phyloP scores from a whole-genome alignment of 176 grass and related monocot genomes.

The Pharus latifolius region DNA sequence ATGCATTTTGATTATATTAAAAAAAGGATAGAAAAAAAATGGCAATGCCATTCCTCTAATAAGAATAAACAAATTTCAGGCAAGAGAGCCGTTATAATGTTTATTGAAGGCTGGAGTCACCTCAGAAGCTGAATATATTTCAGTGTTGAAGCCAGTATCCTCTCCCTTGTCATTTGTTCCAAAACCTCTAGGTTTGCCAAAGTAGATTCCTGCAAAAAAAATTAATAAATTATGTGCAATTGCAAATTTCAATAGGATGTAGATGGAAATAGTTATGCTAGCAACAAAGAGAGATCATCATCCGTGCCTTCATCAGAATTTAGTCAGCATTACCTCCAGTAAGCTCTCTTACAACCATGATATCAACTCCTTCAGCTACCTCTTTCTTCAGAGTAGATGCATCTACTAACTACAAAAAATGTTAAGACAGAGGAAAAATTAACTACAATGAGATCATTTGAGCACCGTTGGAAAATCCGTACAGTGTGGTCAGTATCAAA shows the following conservation, averaged over 20 bases:
- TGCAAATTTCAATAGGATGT: background rate
- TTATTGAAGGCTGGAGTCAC: slow-evolving; percentile 4
- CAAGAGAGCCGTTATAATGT: background rate
- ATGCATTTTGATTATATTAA: no score
- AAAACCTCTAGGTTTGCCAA: slow-evolving; percentile 90
- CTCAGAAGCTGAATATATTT: slow-evolving; percentile 79
- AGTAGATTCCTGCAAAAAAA: slow-evolving; percentile 41
- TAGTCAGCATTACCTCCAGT: slow-evolving; percentile 55
- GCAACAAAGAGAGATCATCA: background rate
- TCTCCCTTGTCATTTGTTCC: slow-evolving; percentile 77
- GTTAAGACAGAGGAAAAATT: background rate
- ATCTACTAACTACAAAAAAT: slow-evolving; percentile 56
- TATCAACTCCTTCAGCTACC: slow-evolving; percentile 85
- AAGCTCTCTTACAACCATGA: slow-evolving; percentile 98
- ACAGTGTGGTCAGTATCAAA: background rate
- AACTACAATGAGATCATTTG: background rate
- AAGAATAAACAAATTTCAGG: background rate
- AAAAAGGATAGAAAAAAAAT: background rate
- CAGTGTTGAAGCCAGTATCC: slow-evolving; percentile 83
- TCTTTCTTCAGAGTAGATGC: slow-evolving; percentile 85
- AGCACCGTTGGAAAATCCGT: background rate
- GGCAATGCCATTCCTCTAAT: background rate
- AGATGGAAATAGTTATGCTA: background rate
- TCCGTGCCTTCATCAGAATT: background rate
- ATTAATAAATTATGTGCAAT: background rate